Percentiles rank a stretch among this genome's conserved stretches.
These are phyloP conservation scores for Mrakiaceae sp. DNA, from an alignment of 1,284 basidiomycete species.

Conservation along the genomic window DNA sequence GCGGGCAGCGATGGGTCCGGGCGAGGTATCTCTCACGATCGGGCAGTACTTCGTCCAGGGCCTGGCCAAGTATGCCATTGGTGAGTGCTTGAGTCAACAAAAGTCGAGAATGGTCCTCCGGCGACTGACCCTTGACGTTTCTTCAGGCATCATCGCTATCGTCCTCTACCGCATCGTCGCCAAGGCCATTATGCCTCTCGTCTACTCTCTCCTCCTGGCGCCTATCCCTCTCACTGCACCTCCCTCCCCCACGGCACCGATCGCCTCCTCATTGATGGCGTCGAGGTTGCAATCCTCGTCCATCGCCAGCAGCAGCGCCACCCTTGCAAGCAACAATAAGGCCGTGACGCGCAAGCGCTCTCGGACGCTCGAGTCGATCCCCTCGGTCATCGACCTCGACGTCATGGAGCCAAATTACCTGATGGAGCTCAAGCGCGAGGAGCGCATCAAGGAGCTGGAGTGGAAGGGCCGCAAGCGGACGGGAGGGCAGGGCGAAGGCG, in stretches of 20 bases:
- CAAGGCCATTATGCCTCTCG: not conserved
- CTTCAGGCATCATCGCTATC: constrained; percentile 42
- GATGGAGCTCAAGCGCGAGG: not conserved
- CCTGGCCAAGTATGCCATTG: constrained; percentile 49
- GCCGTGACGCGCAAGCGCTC: not conserved
- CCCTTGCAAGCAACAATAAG: not conserved
- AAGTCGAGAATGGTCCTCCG: no score
- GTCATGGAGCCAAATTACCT: not conserved
- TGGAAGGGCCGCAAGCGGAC: not conserved
- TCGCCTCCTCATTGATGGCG: not conserved
- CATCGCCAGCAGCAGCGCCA: not conserved
- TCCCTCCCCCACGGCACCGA: not conserved
- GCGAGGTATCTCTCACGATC: constrained; percentile 25
- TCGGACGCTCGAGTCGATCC: not conserved
- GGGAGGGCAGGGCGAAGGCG: constrained; percentile 13
- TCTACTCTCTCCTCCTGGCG: constrained; percentile 1
- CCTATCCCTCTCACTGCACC: not conserved
- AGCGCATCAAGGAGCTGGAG: not conserved
- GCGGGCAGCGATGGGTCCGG: not conserved
- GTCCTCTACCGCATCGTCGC: constrained; percentile 12
- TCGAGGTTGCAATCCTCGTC: not conserved
- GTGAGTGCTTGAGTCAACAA: constrained; percentile 24
- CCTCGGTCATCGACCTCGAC: constrained; percentile 7
- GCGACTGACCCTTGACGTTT: not conserved
- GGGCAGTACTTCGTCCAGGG: constrained; percentile 48